Base-by-base conservation (phyloP, 192 early-diverging fungal species). In the Irineochytrium annulatum region DNA sequence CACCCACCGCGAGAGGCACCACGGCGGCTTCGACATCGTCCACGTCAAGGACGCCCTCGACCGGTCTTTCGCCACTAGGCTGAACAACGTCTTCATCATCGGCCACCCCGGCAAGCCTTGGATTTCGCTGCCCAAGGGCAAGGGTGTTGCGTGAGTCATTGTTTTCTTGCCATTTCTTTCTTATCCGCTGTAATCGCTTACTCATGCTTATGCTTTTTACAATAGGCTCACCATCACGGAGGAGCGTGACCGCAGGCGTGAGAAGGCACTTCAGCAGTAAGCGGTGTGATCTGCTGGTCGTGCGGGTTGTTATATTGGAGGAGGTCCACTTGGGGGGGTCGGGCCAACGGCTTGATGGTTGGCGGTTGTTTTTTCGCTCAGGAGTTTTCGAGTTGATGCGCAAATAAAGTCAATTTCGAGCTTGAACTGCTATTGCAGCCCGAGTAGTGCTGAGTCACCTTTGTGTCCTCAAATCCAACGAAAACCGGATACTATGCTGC, bases 111-210 rank as follows among this genome's bases (percentile, higher is more conserved):
- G 87, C 86, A 89, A 92, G 85, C 84, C 94, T 44, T 92, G 84
- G 84, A 87, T 99, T 80, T 95, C 93, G 34, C 85, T 98, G 60
- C 97, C 97, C 83, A 98, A 96, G 87, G 91, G 90, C 81, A 95
- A 95, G 87, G 95, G 95, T 84, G 79, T 98, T 77, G n/a, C n/a
- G n/a, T n/a, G n/a, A n/a, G n/a, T n/a, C n/a, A n/a, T 93, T 70
- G 27, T 58, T 27, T 17, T 0, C 8, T 60, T 2, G 19, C 34
- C 20, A 14, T 29, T n/a, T 5, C n/a, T 60, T 0, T 0, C 5
- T 14, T 51, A 35, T n/a, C 4, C n/a, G 44, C 16, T 13, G 26
- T 2, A 3, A 30, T 41, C 17, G 17, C 1, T 31, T 19, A 59
- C 1, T 46, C 29, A 0, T 46, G n/a, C n/a, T 26, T 11, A 16